phyloP scores from a whole-genome alignment of 1,284 basidiomycete species.

The Nidula niveotomentosa region DNA sequence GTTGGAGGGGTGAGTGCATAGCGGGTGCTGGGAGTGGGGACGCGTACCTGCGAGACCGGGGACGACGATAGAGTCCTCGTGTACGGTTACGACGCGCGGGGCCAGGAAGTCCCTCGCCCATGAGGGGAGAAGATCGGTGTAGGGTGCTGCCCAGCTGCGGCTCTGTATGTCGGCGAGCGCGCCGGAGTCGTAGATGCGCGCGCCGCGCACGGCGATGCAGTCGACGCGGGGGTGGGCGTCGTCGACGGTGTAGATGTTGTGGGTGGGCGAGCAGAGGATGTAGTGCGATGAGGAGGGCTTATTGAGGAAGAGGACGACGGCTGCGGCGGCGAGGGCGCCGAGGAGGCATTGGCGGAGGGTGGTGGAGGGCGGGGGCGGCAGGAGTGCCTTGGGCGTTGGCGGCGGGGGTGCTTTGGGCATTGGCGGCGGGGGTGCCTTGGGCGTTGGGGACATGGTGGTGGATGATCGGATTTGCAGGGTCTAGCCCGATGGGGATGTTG shows the following conservation, averaged over 20 bases:
- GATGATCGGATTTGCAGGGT: neutral
- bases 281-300: slow-evolving; percentile 22
- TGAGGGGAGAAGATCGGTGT: no score
- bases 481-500: neutral
- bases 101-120: no score
- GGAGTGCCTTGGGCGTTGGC: neutral
- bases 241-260: slow-evolving; percentile 58
- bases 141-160: no score
- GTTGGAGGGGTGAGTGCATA: neutral
- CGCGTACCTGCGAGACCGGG: slow-evolving; percentile 59
- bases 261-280: slow-evolving; percentile 41
- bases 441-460: neutral
- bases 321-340: neutral
- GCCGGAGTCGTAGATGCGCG: slow-evolving; percentile 57
- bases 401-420: neutral
- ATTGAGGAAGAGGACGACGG: neutral
- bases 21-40: neutral
- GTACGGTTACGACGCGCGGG: slow-evolving; percentile 1
- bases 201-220: slow-evolving; percentile 67
- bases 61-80: slow-evolving; percentile 52
- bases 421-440: neutral
- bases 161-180: slow-evolving; percentile 38
- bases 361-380: neutral
- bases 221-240: slow-evolving; percentile 45
- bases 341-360: neutral